Base-by-base conservation (phyloP, 495 filamentous ascomycete genomes). In the Neurospora hispaniola region DNA sequence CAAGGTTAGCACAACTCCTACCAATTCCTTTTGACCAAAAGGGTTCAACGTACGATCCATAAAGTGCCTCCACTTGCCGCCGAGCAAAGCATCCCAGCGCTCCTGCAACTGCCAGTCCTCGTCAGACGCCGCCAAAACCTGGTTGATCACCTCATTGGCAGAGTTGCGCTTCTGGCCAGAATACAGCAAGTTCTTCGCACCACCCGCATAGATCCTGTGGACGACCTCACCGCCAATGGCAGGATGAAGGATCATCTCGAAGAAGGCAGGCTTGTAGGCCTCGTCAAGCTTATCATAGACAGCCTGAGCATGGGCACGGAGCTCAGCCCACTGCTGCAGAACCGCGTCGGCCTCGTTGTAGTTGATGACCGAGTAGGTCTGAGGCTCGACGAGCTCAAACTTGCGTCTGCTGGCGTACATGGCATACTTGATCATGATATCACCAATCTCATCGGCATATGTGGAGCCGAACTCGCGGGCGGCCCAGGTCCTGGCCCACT, bases 51-150 rank as follows among this genome's bases (percentile, higher is more conserved):
- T 76, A 85, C 84, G 86, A 75, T 91, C 89, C 80, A 92, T 88
- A 79, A 94, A 90, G 78, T 90, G 88, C 77, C 86, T 88, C 91
- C 91, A 94, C 80, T 92, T 93, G 0, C 91, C 91, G 69, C 83
- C 82, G 0, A 92, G 79, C 18, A 93, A 80, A 4, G 81, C 80
- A 77, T 93, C 88, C 80, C 91, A 93, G 70, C 84, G 80, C 69
- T 84, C 80, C 5, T 89, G 91, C 8, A 93, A 83, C 18, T 85
- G 80, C 42, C 85, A 84, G 75, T 93, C 91, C n/a, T 85, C 85
- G 41, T 89, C 81, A 71, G 92, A 92, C 3, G 82, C 77, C 41
- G 83, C 79, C n/a, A 92, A 76, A 0, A 89, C 89, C 27, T 88
- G 73, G n/a, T 87, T 79, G 12, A 90, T 87, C 9, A 89, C 75